Evolutionary conservation across 179 eudicot genomes (phyloP).

Genomic region (Pouteria campechiana): DNA sequence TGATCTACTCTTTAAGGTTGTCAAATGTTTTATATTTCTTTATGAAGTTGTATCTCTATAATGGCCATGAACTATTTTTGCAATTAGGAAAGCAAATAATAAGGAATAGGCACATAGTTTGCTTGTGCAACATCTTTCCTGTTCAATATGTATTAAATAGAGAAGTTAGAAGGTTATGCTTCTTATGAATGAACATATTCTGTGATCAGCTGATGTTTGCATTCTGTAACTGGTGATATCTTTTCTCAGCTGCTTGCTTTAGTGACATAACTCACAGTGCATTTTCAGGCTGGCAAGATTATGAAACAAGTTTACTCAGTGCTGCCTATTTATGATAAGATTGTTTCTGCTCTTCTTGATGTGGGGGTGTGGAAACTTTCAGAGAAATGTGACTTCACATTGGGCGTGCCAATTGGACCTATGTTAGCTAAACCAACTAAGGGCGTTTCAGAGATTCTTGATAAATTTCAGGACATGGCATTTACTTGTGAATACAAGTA

Average conservation of each 20-base stretch:
- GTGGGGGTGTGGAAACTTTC: constrained; percentile 81
- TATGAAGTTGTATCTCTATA: too few species aligned
- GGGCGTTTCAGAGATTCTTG: constrained; percentile 86
- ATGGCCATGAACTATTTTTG: too few species aligned
- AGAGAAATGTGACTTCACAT: constrained; percentile 61
- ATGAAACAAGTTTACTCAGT: constrained; percentile 89
- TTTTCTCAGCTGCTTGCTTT: constrained; percentile 2
- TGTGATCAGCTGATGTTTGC: too few species aligned
- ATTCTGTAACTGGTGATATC: not conserved
- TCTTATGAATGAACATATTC: too few species aligned
- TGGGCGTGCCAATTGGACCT: constrained; percentile 93
- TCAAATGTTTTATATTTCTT: too few species aligned
- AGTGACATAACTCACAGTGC: too few species aligned
- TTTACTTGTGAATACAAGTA: constrained; percentile 95
- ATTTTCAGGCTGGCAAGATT: constrained; percentile 75
- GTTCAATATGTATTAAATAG: too few species aligned
- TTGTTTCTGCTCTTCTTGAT: constrained; percentile 72
- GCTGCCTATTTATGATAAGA: constrained; percentile 78
- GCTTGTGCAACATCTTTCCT: too few species aligned
- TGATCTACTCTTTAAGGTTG: too few species aligned
- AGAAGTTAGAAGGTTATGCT: too few species aligned
- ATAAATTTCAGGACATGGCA: constrained; percentile 83
- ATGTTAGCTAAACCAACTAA: constrained; percentile 93
- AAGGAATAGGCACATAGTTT: too few species aligned
- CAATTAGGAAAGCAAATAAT: too few species aligned